These are phyloP conservation scores for Acidiella bohemica DNA, from an alignment of 495 filamentous ascomycete species.

Conservation along the genomic window DNA sequence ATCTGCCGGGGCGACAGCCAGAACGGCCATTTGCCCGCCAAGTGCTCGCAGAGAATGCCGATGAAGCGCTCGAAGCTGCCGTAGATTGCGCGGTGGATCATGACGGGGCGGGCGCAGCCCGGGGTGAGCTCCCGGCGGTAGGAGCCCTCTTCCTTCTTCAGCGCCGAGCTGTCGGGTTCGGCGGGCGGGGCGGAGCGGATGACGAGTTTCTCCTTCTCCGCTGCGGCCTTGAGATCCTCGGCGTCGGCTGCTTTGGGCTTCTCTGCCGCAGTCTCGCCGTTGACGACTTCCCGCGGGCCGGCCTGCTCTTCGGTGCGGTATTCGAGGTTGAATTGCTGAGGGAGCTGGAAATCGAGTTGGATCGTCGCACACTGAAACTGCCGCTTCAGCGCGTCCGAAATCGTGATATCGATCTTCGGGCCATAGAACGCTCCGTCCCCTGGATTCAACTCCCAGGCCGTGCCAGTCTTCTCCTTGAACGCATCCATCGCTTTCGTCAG, in stretches of 20 bases:
- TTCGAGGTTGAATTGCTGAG: slow-evolving; percentile 68
- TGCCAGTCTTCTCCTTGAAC: slow-evolving; percentile 50
- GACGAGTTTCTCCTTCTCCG: slow-evolving; percentile 22
- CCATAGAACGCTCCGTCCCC: slow-evolving; percentile 97
- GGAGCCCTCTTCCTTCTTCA: slow-evolving; percentile 15
- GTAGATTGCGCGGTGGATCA: slow-evolving; percentile 92
- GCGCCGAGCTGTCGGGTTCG: slow-evolving; percentile 17
- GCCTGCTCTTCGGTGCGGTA: slow-evolving; percentile 56
- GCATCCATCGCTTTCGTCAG: slow-evolving; percentile 63
- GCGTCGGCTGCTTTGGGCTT: slow-evolving; percentile 24
- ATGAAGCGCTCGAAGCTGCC: slow-evolving; percentile 92
- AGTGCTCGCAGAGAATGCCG: slow-evolving; percentile 87
- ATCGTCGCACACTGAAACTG: slow-evolving; percentile 92
- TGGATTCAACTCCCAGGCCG: slow-evolving; percentile 75
- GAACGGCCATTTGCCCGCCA: slow-evolving; percentile 95
- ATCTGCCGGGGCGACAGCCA: slow-evolving; percentile 92
- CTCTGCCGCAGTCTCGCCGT: slow-evolving; percentile 28
- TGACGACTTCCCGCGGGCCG: slow-evolving; percentile 15
- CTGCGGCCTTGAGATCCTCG: slow-evolving; percentile 27
- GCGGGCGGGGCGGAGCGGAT: slow-evolving; percentile 17
- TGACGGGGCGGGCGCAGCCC: slow-evolving; percentile 82
- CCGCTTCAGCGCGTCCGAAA: slow-evolving; percentile 62
- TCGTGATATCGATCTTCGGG: slow-evolving; percentile 88
- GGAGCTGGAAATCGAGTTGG: slow-evolving; percentile 91
- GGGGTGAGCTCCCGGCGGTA: slow-evolving; percentile 38